Evolutionary conservation across 768 basidiomycete species (phyloP).

Genomic region (Panus rudis): DNA sequence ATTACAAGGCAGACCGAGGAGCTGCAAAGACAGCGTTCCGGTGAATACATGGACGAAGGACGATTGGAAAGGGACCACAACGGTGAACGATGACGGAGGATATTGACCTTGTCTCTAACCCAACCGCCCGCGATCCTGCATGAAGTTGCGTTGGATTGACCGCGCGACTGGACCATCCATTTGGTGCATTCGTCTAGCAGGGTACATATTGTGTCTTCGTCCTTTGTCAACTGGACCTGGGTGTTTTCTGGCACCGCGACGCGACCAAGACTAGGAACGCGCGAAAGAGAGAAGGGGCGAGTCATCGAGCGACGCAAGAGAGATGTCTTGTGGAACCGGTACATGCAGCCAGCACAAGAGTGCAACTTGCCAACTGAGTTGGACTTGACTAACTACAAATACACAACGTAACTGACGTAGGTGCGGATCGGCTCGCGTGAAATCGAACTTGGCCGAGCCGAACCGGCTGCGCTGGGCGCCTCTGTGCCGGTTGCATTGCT

Average conservation of each 20-base stretch:
- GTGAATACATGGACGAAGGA: not conserved
- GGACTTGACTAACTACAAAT: no score
- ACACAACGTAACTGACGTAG: no score
- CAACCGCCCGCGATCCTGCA: slow-evolving; percentile 97
- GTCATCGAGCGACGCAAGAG: no score
- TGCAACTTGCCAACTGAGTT: no score
- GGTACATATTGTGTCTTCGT: slow-evolving; percentile 63
- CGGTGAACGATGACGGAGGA: not conserved
- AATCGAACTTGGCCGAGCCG: not conserved
- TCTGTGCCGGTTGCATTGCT: no score
- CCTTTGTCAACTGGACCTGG: slow-evolving; percentile 52
- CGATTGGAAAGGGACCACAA: not conserved
- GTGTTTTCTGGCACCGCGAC: slow-evolving; percentile 25
- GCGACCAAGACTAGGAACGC: slow-evolving; percentile 17
- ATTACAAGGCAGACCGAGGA: slow-evolving; percentile 74
- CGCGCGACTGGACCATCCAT: slow-evolving; percentile 44
- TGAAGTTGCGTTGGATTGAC: slow-evolving; percentile 46
- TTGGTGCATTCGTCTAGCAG: slow-evolving; percentile 76
- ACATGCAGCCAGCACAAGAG: not conserved
- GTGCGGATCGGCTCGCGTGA: no score
- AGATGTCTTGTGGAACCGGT: not conserved
- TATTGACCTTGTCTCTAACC: slow-evolving; percentile 92
- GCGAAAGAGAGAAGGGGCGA: slow-evolving; percentile 3
- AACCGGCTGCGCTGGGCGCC: not conserved
- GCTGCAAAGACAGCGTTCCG: slow-evolving; percentile 32